Evolutionary conservation across 345 rosid genomes (phyloP).

Genomic region (Acer yangbiense): DNA sequence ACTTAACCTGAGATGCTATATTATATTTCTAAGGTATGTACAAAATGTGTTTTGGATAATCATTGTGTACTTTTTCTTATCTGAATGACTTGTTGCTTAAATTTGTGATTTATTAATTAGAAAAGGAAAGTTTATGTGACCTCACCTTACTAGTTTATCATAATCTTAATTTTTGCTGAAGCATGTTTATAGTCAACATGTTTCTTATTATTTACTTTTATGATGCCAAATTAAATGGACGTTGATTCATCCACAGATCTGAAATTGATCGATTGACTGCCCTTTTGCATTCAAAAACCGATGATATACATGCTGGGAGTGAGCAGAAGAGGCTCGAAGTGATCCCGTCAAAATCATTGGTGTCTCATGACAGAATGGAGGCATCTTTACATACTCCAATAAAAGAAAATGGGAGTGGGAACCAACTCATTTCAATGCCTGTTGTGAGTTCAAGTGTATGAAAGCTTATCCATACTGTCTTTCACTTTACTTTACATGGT

Average conservation of each 20-base stretch:
- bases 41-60: not conserved
- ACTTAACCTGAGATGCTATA: not conserved
- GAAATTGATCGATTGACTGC: constrained; percentile 84
- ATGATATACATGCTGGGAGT: constrained; percentile 39
- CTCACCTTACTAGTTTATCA: not conserved
- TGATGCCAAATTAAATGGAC: constrained; percentile 5
- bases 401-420: constrained; percentile 43
- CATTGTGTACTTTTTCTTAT: not conserved
- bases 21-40: not conserved
- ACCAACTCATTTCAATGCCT: constrained; percentile 43
- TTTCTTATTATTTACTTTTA: not conserved
- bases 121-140: not conserved
- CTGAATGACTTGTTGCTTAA: not conserved
- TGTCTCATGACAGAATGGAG: constrained; percentile 38
- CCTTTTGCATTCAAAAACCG: constrained; percentile 62
- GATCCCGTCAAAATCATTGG: constrained; percentile 29
- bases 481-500: not conserved
- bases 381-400: constrained; percentile 30
- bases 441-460: constrained; percentile 50
- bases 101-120: not conserved
- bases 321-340: constrained; percentile 50
- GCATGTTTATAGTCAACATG: not conserved
- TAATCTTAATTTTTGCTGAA: not conserved
- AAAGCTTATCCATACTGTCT: constrained; percentile 15
- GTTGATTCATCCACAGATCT: constrained; percentile 48